Percentiles rank a stretch among this genome's conserved stretches.
These are phyloP conservation scores for Fraxinus anomala DNA, from an alignment of 257 asterid species.

Conservation along the genomic window DNA sequence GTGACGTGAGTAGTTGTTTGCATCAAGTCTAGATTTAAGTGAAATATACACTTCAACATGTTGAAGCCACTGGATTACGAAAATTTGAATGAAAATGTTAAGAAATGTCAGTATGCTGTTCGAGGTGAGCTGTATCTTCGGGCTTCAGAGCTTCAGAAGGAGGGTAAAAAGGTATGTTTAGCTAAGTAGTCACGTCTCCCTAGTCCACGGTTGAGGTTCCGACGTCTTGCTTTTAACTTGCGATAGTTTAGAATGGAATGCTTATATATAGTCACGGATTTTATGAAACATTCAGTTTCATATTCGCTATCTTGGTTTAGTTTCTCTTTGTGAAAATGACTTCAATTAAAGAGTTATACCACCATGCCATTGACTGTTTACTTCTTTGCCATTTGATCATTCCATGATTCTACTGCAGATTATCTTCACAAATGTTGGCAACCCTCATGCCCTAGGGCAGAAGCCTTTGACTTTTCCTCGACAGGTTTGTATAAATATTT, in stretches of 20 bases:
- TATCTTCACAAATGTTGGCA: conserved; percentile 90
- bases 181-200: not conserved
- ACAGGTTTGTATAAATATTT: conserved; percentile 54
- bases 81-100: conserved; percentile 88
- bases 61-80: conserved; percentile 79
- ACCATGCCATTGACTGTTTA: not conserved
- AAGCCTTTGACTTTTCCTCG: conserved; percentile 95
- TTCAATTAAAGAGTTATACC: not conserved
- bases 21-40: conserved; percentile 14
- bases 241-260: not conserved
- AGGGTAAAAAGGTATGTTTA: conserved; percentile 83
- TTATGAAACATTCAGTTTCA: conserved; percentile 1
- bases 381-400: not conserved
- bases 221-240: not conserved
- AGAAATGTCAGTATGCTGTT: conserved; percentile 97
- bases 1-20: not conserved
- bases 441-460: conserved; percentile 96
- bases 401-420: conserved; percentile 49
- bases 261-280: conserved; percentile 8
- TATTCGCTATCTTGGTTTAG: not conserved
- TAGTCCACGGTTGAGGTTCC: not conserved
- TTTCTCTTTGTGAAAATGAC: conserved; percentile 10
- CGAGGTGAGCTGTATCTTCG: conserved; percentile 99
- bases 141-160: conserved; percentile 99
- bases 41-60: conserved; percentile 39